Evolutionary conservation across 2,329 filamentous ascomycete species (phyloP), one percentile per base, ranked within the genome.

Genomic region (Colletotrichum lindemuthianum): DNA sequence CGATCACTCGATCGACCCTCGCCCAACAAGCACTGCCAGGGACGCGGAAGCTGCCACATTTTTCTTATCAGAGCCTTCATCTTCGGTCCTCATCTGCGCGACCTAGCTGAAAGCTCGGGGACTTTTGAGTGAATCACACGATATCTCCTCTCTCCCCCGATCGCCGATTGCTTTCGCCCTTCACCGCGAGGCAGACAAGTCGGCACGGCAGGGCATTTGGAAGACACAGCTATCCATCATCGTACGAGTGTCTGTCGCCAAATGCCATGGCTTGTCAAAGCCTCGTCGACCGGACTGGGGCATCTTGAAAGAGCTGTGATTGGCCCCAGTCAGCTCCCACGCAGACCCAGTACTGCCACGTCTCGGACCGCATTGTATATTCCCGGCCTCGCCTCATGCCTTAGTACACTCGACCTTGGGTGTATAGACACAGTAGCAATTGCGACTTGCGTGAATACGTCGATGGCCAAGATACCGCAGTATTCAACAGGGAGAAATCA

Each of bases 401-500:
- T 24, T 24, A 24, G 24, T 24, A 24, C 24, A 24, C 24, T 24
- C 24, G 24, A 24, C 24, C 24, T 24, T 24, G 24, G 24, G 24
- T 24, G 24, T 24, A 24, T 24, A 4, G 24, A 24, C 24, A 24
- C 4, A n/a, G 4, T 34, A n/a, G 13, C 16, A 48, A 48, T 16
- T 16, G 53, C 33, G 43, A 15, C 39, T 55, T 51, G 32, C 12
- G 13, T 37, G 40, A 56, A 43, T 47, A 36, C 41, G 43, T 34
- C 10, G 15, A 8, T 33, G 8, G 16, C n/a, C 32, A 37, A 44
- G 32, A 34, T 6, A 50, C 39, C 49, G 9, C 39, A 37, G 43
- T 12, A 45, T n/a, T 33, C 44, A 16, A 24, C 47, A 61, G 51
- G 61, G 58, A 61, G 61, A 32, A 13, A 15, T 16, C 10, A 36